phyloP scores from a whole-genome alignment of 768 basidiomycete genomes.

The Coprinellus micaceus region DNA sequence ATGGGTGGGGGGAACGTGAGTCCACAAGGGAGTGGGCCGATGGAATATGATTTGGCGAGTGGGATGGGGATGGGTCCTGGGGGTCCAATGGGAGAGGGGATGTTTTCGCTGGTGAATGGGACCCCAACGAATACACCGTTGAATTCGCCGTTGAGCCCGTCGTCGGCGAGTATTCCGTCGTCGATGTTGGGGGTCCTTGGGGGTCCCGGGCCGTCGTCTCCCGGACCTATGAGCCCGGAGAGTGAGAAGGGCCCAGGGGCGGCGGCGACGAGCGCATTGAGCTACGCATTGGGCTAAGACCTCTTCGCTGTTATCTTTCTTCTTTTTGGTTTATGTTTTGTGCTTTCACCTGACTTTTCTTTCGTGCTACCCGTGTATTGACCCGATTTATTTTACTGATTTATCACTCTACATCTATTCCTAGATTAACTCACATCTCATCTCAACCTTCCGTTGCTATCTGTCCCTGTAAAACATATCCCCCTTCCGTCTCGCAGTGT shows the following conservation, averaged over 20 bases:
- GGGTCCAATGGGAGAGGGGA: neutral
- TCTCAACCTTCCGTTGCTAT: too few species aligned
- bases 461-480: too few species aligned
- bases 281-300: conserved; percentile 9
- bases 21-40: neutral
- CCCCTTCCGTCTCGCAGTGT: too few species aligned
- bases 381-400: too few species aligned
- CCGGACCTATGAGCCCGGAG: neutral
- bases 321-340: neutral
- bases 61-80: conserved; percentile 4
- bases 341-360: too few species aligned
- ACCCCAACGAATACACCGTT: conserved; percentile 1
- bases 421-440: too few species aligned
- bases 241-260: neutral
- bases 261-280: conserved; percentile 6
- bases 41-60: neutral
- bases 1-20: neutral
- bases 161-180: neutral
- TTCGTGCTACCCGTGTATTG: too few species aligned
- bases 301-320: neutral
- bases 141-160: conserved; percentile 1
- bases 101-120: conserved; percentile 1
- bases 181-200: neutral
- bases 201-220: neutral
- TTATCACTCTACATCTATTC: too few species aligned